phyloP scores from a whole-genome alignment of 2,329 filamentous ascomycete species.

The Allantophomopsis lycopodina region DNA sequence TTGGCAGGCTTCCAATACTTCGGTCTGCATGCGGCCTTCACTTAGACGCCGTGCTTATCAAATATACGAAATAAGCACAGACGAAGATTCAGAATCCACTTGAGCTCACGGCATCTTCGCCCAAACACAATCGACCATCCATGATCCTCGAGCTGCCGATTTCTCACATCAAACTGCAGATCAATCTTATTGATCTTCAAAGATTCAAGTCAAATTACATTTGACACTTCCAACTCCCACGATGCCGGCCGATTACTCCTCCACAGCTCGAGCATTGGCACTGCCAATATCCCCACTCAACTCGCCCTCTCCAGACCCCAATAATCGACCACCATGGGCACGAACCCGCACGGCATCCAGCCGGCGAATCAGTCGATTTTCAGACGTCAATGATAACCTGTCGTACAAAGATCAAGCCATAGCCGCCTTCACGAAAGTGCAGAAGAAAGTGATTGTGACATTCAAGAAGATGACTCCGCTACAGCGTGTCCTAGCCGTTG shows the following conservation, averaged over 20 bases:
- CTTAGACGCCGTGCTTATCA: no score
- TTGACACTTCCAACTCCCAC: constrained; percentile 2
- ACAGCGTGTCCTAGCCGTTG: constrained; percentile 45
- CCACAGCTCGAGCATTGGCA: constrained; percentile 33
- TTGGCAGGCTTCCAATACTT: no score
- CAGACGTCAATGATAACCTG: constrained; percentile 4
- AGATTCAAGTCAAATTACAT: no score
- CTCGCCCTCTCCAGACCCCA: constrained; percentile 27
- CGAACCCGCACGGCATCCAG: constrained; percentile 25
- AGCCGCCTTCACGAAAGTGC: constrained; percentile 37
- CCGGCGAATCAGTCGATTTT: constrained; percentile 5
- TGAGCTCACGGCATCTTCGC: no score
- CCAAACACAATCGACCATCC: no score
- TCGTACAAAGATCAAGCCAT: constrained; percentile 26
- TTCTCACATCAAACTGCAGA: no score
- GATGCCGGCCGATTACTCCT: constrained; percentile 38
- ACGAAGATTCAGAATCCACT: no score
- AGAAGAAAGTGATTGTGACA: constrained; percentile 28
- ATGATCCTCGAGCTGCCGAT: no score
- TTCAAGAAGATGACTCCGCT: constrained; percentile 42
- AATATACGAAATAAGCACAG: no score
- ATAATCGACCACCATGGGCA: constrained; percentile 35
- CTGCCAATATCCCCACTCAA: constrained; percentile 27
- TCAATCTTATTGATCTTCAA: no score
- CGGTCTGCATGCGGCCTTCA: no score